Evolutionary conservation across 768 basidiomycete species (phyloP).

Genomic region (Lentinula sp.): DNA sequence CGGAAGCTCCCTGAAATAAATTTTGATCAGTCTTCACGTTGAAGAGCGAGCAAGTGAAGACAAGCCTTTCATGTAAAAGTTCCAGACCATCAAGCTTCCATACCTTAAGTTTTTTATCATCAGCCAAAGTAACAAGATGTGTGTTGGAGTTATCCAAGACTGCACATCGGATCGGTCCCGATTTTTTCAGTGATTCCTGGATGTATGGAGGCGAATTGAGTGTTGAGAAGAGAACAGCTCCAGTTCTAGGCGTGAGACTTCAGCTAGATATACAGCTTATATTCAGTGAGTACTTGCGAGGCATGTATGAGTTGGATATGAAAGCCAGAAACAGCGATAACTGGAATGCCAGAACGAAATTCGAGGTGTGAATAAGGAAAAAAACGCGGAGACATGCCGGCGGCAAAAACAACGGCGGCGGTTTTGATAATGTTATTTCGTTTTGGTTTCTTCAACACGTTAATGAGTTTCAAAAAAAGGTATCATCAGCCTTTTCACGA

Average conservation of each 20-base stretch:
- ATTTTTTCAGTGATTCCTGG: constrained; percentile 28
- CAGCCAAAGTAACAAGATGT: constrained; percentile 59
- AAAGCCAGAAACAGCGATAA: constrained; percentile 49
- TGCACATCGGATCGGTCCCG: constrained; percentile 56
- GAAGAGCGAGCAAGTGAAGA: neutral
- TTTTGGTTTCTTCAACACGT: neutral
- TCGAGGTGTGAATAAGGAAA: constrained; percentile 4
- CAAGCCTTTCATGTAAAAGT: constrained; percentile 56
- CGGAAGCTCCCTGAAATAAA: constrained; percentile 56
- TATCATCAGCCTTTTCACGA: neutral
- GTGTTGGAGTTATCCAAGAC: constrained; percentile 37
- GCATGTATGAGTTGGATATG: constrained; percentile 57
- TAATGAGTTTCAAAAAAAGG: constrained; percentile 58
- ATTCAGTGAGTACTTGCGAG: constrained; percentile 31
- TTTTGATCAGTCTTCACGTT: neutral
- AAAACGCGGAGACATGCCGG: constrained; percentile 1
- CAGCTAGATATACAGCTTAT: neutral
- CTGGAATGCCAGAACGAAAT: constrained; percentile 10
- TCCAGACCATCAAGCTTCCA: constrained; percentile 55
- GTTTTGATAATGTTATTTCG: neutral
- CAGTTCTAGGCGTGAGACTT: constrained; percentile 36
- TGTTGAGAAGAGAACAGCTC: constrained; percentile 42
- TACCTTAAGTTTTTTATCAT: constrained; percentile 78
- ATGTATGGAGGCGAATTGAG: constrained; percentile 22
- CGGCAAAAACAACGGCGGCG: neutral